Conservation (phyloP, 495 filamentous ascomycete genomes). For the Neurospora hispaniola region DNA sequence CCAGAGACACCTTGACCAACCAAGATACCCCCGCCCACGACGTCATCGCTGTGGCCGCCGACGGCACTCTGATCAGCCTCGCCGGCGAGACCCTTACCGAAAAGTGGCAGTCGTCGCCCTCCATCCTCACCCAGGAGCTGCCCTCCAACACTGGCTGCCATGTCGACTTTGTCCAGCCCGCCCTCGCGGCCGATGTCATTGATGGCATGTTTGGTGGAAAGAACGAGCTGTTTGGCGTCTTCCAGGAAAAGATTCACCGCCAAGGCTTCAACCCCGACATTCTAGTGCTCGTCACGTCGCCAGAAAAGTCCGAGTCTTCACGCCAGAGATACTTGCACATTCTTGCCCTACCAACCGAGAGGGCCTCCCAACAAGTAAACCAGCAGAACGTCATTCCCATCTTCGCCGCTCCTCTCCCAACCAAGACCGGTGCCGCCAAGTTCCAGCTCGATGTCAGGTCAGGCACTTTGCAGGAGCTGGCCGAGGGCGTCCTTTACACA, state of each 20-base stretch:
- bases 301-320: not conserved
- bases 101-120: constrained; percentile 27
- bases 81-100: constrained; percentile 31
- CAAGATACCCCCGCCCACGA: constrained; percentile 14
- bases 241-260: constrained; percentile 25
- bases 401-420: constrained; percentile 18
- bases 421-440: constrained; percentile 6
- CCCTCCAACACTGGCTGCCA: constrained; percentile 16
- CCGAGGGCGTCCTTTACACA: constrained; percentile 29
- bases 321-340: constrained; percentile 35
- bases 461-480: constrained; percentile 45
- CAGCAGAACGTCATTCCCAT: constrained; percentile 16
- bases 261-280: constrained; percentile 37
- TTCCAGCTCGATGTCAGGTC: constrained; percentile 46
- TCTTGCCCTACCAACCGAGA: constrained; percentile 27
- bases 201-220: constrained; percentile 33
- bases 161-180: constrained; percentile 31
- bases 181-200: constrained; percentile 29
- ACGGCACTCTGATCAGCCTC: constrained; percentile 29
- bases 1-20: constrained; percentile 1
- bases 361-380: constrained; percentile 11
- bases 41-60: constrained; percentile 27
- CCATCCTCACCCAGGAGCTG: constrained; percentile 28
- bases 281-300: constrained; percentile 33
- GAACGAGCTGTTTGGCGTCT: constrained; percentile 26